Evolutionary conservation across 805 yeast genomes (phyloP).

Genomic region (Suhomyces kilbournensis): DNA sequence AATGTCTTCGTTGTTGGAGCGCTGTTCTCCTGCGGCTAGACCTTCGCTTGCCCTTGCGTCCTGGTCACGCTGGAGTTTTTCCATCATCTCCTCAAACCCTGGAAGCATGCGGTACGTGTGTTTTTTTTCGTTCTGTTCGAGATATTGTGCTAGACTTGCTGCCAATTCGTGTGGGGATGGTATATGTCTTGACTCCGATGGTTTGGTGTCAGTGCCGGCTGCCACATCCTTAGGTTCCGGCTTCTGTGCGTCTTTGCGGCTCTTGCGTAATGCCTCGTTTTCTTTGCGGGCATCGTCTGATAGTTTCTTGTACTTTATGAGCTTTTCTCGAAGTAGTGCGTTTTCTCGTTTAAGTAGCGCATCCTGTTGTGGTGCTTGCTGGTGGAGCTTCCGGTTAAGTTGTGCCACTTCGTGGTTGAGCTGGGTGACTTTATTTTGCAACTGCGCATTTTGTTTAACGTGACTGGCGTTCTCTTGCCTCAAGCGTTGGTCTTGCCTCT

Average conservation of each 20-base stretch:
- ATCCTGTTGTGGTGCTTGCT: constrained; percentile 16
- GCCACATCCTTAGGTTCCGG: background rate
- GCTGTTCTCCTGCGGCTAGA: background rate
- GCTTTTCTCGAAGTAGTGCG: constrained; percentile 29
- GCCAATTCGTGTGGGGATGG: background rate
- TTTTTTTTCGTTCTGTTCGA: background rate
- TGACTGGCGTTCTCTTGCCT: background rate
- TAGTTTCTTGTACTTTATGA: constrained; percentile 30
- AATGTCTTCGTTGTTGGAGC: background rate
- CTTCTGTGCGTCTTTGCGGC: background rate
- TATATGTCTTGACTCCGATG: background rate
- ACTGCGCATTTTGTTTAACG: constrained; percentile 7
- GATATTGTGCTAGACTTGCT: background rate
- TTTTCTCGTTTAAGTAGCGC: constrained; percentile 25
- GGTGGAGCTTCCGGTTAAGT: constrained; percentile 12
- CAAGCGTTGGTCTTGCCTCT: constrained; percentile 1
- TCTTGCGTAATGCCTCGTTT: constrained; percentile 3
- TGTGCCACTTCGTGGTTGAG: constrained; percentile 12
- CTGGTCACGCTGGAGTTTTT: constrained; percentile 1
- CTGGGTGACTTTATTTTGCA: constrained; percentile 11
- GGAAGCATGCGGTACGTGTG: constrained; percentile 2
- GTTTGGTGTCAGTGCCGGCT: background rate
- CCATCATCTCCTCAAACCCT: constrained; percentile 8
- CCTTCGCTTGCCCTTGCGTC: background rate
- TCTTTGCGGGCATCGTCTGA: constrained; percentile 6